Percentiles rank a stretch among this genome's conserved stretches.
These are phyloP conservation scores for Fraxinus sp. DNA, from an alignment of 305 asterid genomes.

Conservation along the genomic window DNA sequence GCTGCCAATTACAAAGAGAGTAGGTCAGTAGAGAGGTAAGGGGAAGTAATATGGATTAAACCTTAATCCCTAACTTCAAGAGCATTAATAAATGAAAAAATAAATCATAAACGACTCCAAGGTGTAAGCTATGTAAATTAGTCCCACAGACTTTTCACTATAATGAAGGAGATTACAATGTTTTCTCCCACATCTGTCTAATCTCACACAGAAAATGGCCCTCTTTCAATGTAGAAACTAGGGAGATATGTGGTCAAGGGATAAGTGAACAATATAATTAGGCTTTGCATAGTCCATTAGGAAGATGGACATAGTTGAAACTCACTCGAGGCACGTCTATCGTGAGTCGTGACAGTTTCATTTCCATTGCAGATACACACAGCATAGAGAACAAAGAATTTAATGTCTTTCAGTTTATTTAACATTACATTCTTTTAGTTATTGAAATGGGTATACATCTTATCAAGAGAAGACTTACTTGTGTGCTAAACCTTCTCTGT, in stretches of 20 bases:
- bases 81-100: not conserved
- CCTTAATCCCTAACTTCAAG: not conserved
- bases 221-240: not conserved
- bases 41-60: not conserved
- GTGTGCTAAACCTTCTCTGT: conserved; percentile 49
- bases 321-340: not conserved
- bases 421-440: not conserved
- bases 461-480: conserved; percentile 28
- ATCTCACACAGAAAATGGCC: not conserved
- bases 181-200: not conserved
- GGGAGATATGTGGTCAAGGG: not conserved
- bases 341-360: not conserved
- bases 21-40: not conserved
- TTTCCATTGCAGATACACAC: not conserved
- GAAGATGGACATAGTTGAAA: not conserved
- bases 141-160: not conserved
- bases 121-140: not conserved
- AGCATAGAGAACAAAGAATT: not conserved
- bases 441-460: not conserved
- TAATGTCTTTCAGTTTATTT: not conserved
- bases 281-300: not conserved
- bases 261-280: not conserved
- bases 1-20: not conserved
- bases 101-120: not conserved
- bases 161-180: not conserved